phyloP scores from a whole-genome alignment of 2,329 filamentous ascomycete species.

The Lasiodiplodia citricola region DNA sequence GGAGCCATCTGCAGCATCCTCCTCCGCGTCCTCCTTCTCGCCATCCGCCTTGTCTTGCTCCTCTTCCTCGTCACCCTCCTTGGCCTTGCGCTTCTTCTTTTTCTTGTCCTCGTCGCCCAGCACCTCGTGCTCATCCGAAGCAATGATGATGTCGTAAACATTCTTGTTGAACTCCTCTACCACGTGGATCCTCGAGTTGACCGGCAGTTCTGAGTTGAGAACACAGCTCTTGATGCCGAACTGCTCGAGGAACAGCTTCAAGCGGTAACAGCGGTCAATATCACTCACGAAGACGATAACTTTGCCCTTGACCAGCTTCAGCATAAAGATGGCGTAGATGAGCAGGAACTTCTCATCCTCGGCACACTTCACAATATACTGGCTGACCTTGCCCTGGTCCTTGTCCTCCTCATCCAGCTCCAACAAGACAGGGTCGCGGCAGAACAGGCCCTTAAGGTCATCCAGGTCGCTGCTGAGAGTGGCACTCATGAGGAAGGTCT shows the following conservation, averaged over 20 bases:
- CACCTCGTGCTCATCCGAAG: slow-evolving; percentile 88
- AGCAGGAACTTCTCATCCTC: slow-evolving; percentile 97
- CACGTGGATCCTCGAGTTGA: slow-evolving; percentile 91
- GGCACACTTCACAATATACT: slow-evolving; percentile 89
- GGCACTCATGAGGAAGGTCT: slow-evolving; percentile 92
- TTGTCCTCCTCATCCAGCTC: slow-evolving; percentile 84
- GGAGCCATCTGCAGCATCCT: slow-evolving; percentile 47
- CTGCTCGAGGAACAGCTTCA: slow-evolving; percentile 95
- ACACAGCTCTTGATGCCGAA: slow-evolving; percentile 95
- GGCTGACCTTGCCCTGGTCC: slow-evolving; percentile 76
- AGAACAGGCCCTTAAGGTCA: slow-evolving; percentile 83
- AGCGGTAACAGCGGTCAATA: slow-evolving; percentile 85
- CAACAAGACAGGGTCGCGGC: slow-evolving; percentile 76
- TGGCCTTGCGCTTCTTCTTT: slow-evolving; percentile 35
- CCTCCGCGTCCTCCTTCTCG: slow-evolving; percentile 33
- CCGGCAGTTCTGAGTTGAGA: slow-evolving; percentile 89
- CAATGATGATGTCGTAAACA: slow-evolving; percentile 97
- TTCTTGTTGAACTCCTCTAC: slow-evolving; percentile 97
- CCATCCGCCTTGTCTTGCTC: slow-evolving; percentile 32
- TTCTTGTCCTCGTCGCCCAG: slow-evolving; percentile 66
- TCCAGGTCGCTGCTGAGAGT: slow-evolving; percentile 89
- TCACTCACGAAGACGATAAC: slow-evolving; percentile 84
- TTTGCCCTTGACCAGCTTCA: slow-evolving; percentile 92
- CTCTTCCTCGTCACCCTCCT: slow-evolving; percentile 26
- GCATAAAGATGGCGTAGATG: slow-evolving; percentile 92